These are phyloP conservation scores for Emmonsiellopsis sp. DNA, from an alignment of 2,329 filamentous ascomycete genomes.

Conservation along the genomic window DNA sequence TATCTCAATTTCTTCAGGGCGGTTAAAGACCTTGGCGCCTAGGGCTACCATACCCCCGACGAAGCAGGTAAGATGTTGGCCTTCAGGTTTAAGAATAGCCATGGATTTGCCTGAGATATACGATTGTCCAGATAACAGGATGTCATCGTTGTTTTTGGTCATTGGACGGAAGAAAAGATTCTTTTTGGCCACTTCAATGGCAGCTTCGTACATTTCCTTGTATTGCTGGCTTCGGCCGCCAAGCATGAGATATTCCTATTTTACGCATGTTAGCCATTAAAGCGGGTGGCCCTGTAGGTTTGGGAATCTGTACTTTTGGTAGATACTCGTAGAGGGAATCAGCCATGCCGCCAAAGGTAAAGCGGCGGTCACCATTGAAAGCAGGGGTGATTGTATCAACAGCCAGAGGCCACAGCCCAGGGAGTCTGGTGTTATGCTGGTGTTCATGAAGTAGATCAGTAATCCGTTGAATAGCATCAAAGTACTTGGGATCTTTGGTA, in stretches of 20 bases:
- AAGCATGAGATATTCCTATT: constrained; percentile 51
- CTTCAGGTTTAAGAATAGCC: constrained; percentile 29
- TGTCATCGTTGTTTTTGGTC: constrained; percentile 55
- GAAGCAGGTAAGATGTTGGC: constrained; percentile 46
- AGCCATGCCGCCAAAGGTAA: constrained; percentile 46
- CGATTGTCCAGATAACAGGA: constrained; percentile 61
- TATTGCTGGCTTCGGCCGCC: constrained; percentile 59
- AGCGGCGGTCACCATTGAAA: constrained; percentile 24
- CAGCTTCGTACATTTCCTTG: constrained; percentile 58
- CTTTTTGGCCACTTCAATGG: constrained; percentile 58
- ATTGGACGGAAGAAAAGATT: constrained; percentile 71
- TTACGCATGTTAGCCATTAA: background rate
- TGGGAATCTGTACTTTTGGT: constrained; percentile 44
- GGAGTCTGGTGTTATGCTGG: constrained; percentile 26
- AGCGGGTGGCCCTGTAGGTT: background rate
- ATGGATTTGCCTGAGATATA: constrained; percentile 24
- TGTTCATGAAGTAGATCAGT: constrained; percentile 22
- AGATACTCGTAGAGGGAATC: constrained; percentile 52
- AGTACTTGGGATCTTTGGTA: constrained; percentile 28
- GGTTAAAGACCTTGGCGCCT: constrained; percentile 43
- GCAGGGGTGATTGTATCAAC: constrained; percentile 20
- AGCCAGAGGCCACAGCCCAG: constrained; percentile 31
- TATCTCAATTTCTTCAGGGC: constrained; percentile 39
- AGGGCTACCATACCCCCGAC: constrained; percentile 47
- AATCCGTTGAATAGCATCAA: constrained; percentile 28